Base-by-base conservation (phyloP, 2,329 filamentous ascomycete genomes). In the Fusarium fujikuroi region DNA sequence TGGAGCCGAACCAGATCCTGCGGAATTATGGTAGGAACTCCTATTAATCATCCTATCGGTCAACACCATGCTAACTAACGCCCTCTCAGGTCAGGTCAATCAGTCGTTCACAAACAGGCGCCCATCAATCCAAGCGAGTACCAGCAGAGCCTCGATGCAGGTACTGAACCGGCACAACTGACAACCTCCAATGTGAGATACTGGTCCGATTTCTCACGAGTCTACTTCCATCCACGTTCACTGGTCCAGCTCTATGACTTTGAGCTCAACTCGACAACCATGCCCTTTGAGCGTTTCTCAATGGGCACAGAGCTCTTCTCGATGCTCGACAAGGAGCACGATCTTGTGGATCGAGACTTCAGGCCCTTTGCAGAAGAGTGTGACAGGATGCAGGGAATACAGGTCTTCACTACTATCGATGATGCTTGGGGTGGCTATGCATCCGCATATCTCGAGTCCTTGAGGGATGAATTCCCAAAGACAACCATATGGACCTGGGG, bases 131-230 rank as follows among this genome's bases (percentile, higher is more conserved):
- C 89, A 66, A 94, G 90, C 78, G 85, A 90, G 52, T 98, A 97
- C 81, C 94, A 97, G 78, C 87, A 90, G 77, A 92, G 91, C 72
- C 89, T 98, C 7, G 93, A 98, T 75, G 83, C 90, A 36, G 95
- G 94, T 28, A 81, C 88, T 7, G 87, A 91, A 10, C 89, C 92
- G 0, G 88, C 92, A 0, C 84, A 86, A 59, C 87, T 97, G 25
- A 92, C 88, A 3, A 86, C 90, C 3, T 88, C 91, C 11, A 88
- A 89, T 16, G 93, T 98, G n/a, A 90, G 94, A 60, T 98, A 96
- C 84, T 99, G 96, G 95, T 97, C 95, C 37, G 96, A 99, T 82
- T 98, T 95, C 82, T 97, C 94, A 75, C 90, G 94, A 32, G 89
- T 96, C n/a, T 99, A 91, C 82, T 98, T 93, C 80, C 95, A 98